Conservation (phyloP, 208 protist species). For the Trypanosoma congolense region DNA sequence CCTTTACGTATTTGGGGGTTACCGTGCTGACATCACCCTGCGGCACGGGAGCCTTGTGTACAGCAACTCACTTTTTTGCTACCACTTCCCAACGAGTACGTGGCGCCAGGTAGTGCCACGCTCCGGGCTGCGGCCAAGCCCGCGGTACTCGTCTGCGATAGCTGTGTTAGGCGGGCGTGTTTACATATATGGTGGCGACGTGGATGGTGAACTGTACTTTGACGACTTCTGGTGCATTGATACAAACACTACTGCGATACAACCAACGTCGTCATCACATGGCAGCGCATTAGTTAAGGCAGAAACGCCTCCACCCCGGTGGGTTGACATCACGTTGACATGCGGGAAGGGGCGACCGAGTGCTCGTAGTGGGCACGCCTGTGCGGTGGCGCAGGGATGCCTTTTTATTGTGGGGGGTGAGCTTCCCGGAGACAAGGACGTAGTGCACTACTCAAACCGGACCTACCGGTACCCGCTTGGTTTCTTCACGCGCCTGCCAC, state of each 20-base stretch:
- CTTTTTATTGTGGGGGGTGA: slow-evolving; percentile 77
- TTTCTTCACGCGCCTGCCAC: slow-evolving; percentile 30
- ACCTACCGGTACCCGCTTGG: slow-evolving; percentile 57
- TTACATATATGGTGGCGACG: slow-evolving; percentile 77
- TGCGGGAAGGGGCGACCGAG: slow-evolving; percentile 28
- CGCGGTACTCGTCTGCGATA: slow-evolving; percentile 59
- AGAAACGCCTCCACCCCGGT: not conserved
- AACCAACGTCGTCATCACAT: slow-evolving; percentile 6
- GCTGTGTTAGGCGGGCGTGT: slow-evolving; percentile 35
- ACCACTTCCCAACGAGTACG: slow-evolving; percentile 35
- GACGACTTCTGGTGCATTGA: slow-evolving; percentile 70
- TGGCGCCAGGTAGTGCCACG: slow-evolving; percentile 24
- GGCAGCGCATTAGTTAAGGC: not conserved
- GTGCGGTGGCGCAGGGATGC: slow-evolving; percentile 33
- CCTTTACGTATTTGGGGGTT: slow-evolving; percentile 71
- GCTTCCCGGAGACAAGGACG: slow-evolving; percentile 16
- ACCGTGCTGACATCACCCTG: slow-evolving; percentile 8
- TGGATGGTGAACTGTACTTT: slow-evolving; percentile 63
- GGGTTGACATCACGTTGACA: slow-evolving; percentile 17
- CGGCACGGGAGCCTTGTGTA: slow-evolving; percentile 24
- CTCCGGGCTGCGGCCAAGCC: slow-evolving; percentile 14
- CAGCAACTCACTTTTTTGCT: slow-evolving; percentile 47
- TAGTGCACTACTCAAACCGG: slow-evolving; percentile 43
- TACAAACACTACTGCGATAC: slow-evolving; percentile 1
- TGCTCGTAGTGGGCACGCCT: slow-evolving; percentile 57